Evolutionary conservation across 2,329 filamentous ascomycete species (phyloP).

Genomic region (Polychaeton citri): DNA sequence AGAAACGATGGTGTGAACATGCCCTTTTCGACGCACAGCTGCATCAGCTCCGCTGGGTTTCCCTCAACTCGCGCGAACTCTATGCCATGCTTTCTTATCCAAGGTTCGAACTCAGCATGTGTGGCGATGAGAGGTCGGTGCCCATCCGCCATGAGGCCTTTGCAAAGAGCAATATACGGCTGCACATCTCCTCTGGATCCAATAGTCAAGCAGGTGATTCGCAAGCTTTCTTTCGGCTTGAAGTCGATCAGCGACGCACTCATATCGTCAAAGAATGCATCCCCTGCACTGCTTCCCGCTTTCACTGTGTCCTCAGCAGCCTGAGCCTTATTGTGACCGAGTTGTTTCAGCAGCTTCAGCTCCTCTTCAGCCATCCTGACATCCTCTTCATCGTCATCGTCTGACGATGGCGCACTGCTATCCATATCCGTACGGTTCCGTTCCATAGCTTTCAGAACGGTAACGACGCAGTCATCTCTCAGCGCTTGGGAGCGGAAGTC

Average conservation of each 20-base stretch:
- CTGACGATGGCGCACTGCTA: slow-evolving; percentile 55
- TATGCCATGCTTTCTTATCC: slow-evolving; percentile 87
- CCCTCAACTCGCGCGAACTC: slow-evolving; percentile 81
- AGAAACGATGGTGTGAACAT: slow-evolving; percentile 93
- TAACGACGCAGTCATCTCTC: slow-evolving; percentile 80
- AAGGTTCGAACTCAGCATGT: slow-evolving; percentile 75
- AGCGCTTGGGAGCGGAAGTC: slow-evolving; percentile 69
- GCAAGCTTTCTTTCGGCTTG: slow-evolving; percentile 67
- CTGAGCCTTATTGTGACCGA: slow-evolving; percentile 40
- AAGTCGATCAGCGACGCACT: slow-evolving; percentile 81
- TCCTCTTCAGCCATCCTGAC: slow-evolving; percentile 65
- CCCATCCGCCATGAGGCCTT: slow-evolving; percentile 74
- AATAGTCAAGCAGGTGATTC: slow-evolving; percentile 87
- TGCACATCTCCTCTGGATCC: slow-evolving; percentile 93
- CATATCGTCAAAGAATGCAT: slow-evolving; percentile 71
- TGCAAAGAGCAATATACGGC: slow-evolving; percentile 92
- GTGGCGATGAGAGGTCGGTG: slow-evolving; percentile 82
- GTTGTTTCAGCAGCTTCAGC: slow-evolving; percentile 59
- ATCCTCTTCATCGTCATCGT: slow-evolving; percentile 54
- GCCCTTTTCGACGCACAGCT: slow-evolving; percentile 88
- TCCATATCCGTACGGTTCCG: slow-evolving; percentile 20
- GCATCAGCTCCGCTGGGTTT: slow-evolving; percentile 88
- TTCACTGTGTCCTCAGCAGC: not conserved
- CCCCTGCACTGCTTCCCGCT: not conserved
- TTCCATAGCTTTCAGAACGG: slow-evolving; percentile 39